Conservation (phyloP, 1,284 basidiomycete genomes). For the Irpex sp. region DNA sequence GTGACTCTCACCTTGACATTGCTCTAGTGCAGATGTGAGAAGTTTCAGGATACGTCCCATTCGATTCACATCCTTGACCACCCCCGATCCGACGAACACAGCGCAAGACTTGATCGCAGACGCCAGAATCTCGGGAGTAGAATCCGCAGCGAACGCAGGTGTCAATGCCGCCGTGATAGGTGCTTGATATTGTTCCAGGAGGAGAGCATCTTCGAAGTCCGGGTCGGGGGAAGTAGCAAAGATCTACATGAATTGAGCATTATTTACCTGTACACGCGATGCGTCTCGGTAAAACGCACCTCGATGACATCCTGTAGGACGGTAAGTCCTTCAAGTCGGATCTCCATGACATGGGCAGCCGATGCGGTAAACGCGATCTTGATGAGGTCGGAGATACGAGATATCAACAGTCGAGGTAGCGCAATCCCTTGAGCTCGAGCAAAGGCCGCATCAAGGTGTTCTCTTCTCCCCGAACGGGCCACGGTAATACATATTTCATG, state of each 20-base stretch:
- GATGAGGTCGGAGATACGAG: conserved; percentile 89
- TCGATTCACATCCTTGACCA: conserved; percentile 83
- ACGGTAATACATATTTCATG: conserved; percentile 87
- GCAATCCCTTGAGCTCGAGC: conserved; percentile 37
- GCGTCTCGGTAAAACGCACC: conserved; percentile 37
- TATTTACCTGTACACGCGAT: conserved; percentile 5
- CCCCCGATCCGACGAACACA: conserved; percentile 93
- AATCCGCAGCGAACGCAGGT: conserved; percentile 92
- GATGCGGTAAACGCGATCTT: conserved; percentile 98
- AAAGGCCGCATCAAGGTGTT: conserved; percentile 78
- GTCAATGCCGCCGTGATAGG: conserved; percentile 98
- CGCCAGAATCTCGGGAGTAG: conserved; percentile 93
- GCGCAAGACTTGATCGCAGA: conserved; percentile 94
- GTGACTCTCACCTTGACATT: conserved; percentile 65
- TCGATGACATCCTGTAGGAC: conserved; percentile 93
- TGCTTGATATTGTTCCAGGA: conserved; percentile 98
- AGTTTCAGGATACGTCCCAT: conserved; percentile 96
- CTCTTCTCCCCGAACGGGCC: conserved; percentile 65
- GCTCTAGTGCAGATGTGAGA: conserved; percentile 85
- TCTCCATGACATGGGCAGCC: conserved; percentile 93
- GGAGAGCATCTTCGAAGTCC: conserved; percentile 85
- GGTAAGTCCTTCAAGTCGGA: conserved; percentile 88
- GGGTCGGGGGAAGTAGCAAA: conserved; percentile 89
- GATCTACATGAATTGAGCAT: conserved; percentile 41
- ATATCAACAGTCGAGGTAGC: conserved; percentile 59